Percentiles rank a stretch among this genome's conserved stretches.
Evolutionary conservation across 176 grass and related monocot genomes (phyloP).

Genomic region (Eragrostis curvula): DNA sequence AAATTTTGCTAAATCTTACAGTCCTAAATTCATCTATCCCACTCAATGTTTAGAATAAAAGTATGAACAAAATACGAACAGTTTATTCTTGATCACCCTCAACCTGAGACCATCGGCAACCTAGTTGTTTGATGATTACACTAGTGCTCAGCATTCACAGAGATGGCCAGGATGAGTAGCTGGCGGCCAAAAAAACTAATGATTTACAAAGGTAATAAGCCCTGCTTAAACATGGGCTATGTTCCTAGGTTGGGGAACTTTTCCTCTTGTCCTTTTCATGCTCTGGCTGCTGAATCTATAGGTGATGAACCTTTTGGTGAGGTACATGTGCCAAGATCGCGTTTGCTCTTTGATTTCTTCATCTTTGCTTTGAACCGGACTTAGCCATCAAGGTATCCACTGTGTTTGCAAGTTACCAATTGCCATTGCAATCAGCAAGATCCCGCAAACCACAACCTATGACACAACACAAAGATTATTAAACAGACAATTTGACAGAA

Average conservation of each 20-base stretch:
- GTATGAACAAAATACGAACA: slow-evolving; percentile 36
- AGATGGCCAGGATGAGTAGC: slow-evolving; percentile 32
- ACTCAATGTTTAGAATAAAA: slow-evolving; percentile 26
- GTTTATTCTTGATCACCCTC: slow-evolving; percentile 53
- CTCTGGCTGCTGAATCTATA: slow-evolving; percentile 38
- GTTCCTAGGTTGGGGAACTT: slow-evolving; percentile 14
- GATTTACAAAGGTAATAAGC: slow-evolving; percentile 48
- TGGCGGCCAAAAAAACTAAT: slow-evolving; percentile 47
- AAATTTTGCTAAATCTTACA: slow-evolving; percentile 47
- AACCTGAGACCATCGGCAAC: slow-evolving; percentile 48
- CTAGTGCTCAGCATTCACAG: slow-evolving; percentile 20
- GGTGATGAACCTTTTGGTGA: slow-evolving; percentile 41
- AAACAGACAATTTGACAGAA: slow-evolving; percentile 7
- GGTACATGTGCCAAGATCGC: slow-evolving; percentile 51
- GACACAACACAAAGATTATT: slow-evolving; percentile 29
- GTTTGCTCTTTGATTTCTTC: slow-evolving; percentile 73
- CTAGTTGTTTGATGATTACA: slow-evolving; percentile 34
- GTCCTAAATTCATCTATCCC: slow-evolving; percentile 47
- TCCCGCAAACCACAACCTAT: slow-evolving; percentile 80
- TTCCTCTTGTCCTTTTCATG: slow-evolving; percentile 13
- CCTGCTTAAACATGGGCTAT: slow-evolving; percentile 37
- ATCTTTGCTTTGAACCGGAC: slow-evolving; percentile 91
- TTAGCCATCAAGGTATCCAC: slow-evolving; percentile 83
- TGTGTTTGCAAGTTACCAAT: slow-evolving; percentile 90
- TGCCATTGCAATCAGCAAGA: slow-evolving; percentile 91